phyloP scores from a whole-genome alignment of 2,329 filamentous ascomycete genomes.

The Scortechinia acanthostroma region DNA sequence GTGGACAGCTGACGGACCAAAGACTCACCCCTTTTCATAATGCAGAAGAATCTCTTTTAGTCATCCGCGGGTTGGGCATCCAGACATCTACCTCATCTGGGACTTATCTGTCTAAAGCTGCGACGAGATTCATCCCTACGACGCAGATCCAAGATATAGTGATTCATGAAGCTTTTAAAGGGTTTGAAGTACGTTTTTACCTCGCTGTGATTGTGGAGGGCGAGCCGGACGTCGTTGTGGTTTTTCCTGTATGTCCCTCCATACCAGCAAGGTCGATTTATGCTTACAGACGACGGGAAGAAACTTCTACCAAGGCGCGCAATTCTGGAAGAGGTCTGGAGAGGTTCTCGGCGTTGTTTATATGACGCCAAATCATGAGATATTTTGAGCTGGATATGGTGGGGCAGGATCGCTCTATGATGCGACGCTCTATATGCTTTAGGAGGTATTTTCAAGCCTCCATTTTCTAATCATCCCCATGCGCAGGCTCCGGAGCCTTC shows the following conservation, averaged over 20 bases:
- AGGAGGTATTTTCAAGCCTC: no score
- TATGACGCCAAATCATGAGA: conserved; percentile 62
- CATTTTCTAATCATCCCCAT: no score
- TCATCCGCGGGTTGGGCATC: conserved; percentile 81
- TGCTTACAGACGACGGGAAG: conserved; percentile 15
- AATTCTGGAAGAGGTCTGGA: conserved; percentile 84
- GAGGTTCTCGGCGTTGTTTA: conserved; percentile 73
- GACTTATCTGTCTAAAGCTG: conserved; percentile 47
- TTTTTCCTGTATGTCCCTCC: conserved; percentile 65
- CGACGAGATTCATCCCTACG: conserved; percentile 71
- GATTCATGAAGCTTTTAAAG: conserved; percentile 88
- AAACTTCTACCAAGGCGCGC: conserved; percentile 64
- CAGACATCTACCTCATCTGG: conserved; percentile 72
- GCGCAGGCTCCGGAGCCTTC: no score
- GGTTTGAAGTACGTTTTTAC: conserved; percentile 86
- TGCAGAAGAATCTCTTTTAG: conserved; percentile 69
- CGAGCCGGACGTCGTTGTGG: conserved; percentile 84
- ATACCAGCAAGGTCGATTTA: conserved; percentile 1
- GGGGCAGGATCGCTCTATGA: no score
- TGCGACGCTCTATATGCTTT: no score
- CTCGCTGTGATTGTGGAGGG: conserved; percentile 83
- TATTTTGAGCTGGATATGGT: no score
- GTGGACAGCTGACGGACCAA: no score
- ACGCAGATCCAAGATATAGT: conserved; percentile 87
- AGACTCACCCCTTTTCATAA: no score